Evolutionary conservation across 345 rosid species (phyloP).

Genomic region (Eucalyptus viminalis): DNA sequence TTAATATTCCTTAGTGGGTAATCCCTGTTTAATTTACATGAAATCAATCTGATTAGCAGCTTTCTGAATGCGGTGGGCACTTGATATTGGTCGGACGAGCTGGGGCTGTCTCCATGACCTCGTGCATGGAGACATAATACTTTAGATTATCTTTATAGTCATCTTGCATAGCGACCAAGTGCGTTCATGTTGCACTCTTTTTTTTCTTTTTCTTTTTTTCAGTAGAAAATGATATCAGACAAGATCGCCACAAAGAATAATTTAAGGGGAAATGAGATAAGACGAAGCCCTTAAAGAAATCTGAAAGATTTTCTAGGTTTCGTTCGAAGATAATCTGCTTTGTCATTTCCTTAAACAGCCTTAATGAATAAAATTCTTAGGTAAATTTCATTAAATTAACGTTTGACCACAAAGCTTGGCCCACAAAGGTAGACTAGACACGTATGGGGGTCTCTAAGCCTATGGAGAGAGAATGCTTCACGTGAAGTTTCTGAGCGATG

Average conservation of each 20-base stretch:
- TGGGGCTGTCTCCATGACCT: not conserved
- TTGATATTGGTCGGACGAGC: not conserved
- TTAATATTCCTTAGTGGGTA: not conserved
- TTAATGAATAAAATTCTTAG: not conserved
- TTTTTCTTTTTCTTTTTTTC: not conserved
- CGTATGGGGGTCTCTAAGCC: not conserved
- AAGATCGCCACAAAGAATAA: not conserved
- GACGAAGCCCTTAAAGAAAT: not conserved
- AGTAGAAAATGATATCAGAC: not conserved
- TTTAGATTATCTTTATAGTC: not conserved
- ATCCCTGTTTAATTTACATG: not conserved
- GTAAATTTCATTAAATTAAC: not conserved
- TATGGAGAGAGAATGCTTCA: not conserved
- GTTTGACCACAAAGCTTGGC: not conserved
- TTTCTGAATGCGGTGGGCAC: not conserved
- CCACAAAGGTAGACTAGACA: not conserved
- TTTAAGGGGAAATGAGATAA: not conserved
- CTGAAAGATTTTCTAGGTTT: not conserved
- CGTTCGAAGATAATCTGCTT: not conserved
- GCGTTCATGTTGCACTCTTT: not conserved
- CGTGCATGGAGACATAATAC: not conserved
- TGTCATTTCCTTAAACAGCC: not conserved
- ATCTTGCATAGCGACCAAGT: not conserved
- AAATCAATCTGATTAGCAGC: not conserved
- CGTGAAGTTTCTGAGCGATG: not conserved